Percentiles rank a stretch among this genome's conserved stretches.
Conservation (phyloP, 441 rosid species). For the Melastoma candidum region DNA sequence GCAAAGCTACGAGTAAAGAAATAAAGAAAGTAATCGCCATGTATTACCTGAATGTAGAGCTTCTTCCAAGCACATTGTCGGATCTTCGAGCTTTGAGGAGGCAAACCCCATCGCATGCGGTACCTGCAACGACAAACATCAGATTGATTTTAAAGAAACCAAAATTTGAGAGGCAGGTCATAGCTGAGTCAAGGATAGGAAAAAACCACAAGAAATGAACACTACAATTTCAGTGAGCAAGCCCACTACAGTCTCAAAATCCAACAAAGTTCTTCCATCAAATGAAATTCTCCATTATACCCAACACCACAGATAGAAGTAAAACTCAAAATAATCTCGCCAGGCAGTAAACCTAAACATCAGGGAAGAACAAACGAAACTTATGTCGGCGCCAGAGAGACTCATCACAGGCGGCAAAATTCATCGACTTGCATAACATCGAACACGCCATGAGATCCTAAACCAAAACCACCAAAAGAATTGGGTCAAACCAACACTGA, state of each 20-base stretch:
- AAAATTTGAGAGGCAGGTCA: no score
- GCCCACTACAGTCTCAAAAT: no score
- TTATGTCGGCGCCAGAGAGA: conserved; percentile 89
- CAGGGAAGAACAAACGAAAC: conserved; percentile 8
- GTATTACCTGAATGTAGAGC: conserved; percentile 67
- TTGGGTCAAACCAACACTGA: neutral
- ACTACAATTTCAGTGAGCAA: no score
- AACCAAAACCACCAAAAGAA: conserved; percentile 3
- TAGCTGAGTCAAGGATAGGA: no score
- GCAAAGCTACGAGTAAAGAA: neutral
- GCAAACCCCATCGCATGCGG: conserved; percentile 73
- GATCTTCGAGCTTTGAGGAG: conserved; percentile 44
- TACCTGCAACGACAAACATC: conserved; percentile 30
- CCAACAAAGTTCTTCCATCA: no score
- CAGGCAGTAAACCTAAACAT: no score
- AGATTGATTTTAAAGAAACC: no score
- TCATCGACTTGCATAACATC: conserved; percentile 61
- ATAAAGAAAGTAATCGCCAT: neutral
- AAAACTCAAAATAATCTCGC: no score
- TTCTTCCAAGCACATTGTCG: conserved; percentile 84
- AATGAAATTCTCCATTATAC: no score
- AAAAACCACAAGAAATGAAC: no score
- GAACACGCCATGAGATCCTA: conserved; percentile 93
- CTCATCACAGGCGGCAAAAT: conserved; percentile 74
- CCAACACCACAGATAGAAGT: no score